Percentiles rank a stretch among this genome's conserved stretches.
These are phyloP conservation scores for Claviceps sorghi DNA, from an alignment of 2,329 filamentous ascomycete species.

Conservation along the genomic window DNA sequence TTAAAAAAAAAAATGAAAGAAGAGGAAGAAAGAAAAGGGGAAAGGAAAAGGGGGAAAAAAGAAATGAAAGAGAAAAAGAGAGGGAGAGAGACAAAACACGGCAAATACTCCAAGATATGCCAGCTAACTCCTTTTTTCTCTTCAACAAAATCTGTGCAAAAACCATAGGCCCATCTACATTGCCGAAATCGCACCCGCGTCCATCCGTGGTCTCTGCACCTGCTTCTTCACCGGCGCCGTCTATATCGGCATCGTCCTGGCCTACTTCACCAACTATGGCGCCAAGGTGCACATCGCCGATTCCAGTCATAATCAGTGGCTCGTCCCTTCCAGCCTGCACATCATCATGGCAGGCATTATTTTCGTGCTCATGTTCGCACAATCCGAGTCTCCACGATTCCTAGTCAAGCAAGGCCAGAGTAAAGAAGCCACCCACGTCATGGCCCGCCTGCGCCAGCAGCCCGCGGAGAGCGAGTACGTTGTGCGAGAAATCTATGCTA, in stretches of 20 bases:
- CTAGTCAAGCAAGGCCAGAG: slow-evolving; percentile 49
- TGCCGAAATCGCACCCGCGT: slow-evolving; percentile 55
- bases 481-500: slow-evolving; percentile 44
- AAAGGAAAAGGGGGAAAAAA: too few species aligned
- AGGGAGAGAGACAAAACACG: too few species aligned
- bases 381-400: slow-evolving; percentile 56
- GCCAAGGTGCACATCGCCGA: slow-evolving; percentile 33
- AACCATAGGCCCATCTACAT: slow-evolving; percentile 47
- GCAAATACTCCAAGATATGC: too few species aligned
- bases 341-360: slow-evolving; percentile 65
- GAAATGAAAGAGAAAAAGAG: too few species aligned
- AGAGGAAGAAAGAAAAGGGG: too few species aligned
- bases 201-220: slow-evolving; percentile 58
- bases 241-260: slow-evolving; percentile 64
- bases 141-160: neutral
- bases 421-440: slow-evolving; percentile 40
- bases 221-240: slow-evolving; percentile 41
- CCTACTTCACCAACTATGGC: slow-evolving; percentile 62
- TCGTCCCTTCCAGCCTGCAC: slow-evolving; percentile 60
- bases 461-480: slow-evolving; percentile 46
- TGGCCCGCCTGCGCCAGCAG: slow-evolving; percentile 46
- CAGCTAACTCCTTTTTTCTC: too few species aligned
- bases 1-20: too few species aligned
- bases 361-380: slow-evolving; percentile 52
- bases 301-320: slow-evolving; percentile 35